These are phyloP conservation scores for Cyberlindnera xylosilytica DNA, from an alignment of 805 yeast genomes.

Conservation along the genomic window DNA sequence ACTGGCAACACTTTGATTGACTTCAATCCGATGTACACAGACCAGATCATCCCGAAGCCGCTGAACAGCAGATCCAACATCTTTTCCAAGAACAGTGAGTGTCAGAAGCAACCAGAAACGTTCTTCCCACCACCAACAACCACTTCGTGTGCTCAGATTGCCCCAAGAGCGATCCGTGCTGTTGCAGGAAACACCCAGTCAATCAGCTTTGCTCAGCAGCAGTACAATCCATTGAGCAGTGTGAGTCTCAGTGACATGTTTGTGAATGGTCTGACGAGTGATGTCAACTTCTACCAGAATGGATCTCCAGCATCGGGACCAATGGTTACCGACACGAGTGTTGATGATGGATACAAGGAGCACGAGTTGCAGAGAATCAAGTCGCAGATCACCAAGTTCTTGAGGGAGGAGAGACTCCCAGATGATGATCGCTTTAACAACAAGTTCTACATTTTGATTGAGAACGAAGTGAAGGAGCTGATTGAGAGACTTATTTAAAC, in stretches of 20 bases:
- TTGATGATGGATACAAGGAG: slow-evolving; percentile 27
- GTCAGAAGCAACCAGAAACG: slow-evolving; percentile 5
- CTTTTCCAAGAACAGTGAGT: slow-evolving; percentile 8
- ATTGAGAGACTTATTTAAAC: slow-evolving; percentile 26
- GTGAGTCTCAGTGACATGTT: slow-evolving; percentile 28
- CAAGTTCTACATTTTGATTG: slow-evolving; percentile 26
- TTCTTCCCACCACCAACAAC: slow-evolving; percentile 18
- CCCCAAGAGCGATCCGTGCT: slow-evolving; percentile 32
- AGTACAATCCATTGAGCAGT: slow-evolving; percentile 19
- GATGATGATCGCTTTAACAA: slow-evolving; percentile 30
- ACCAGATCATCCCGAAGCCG: slow-evolving; percentile 29
- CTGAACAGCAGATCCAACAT: slow-evolving; percentile 16
- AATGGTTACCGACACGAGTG: slow-evolving; percentile 6
- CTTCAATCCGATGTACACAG: slow-evolving; percentile 24
- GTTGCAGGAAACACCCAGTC: slow-evolving; percentile 21
- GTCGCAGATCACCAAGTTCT: slow-evolving; percentile 27
- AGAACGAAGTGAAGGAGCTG: slow-evolving; percentile 27
- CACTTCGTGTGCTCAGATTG: slow-evolving; percentile 31
- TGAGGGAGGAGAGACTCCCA: slow-evolving; percentile 27
- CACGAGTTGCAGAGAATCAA: slow-evolving; percentile 29
- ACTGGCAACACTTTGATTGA: slow-evolving; percentile 16
- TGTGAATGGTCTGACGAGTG: slow-evolving; percentile 26
- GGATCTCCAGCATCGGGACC: not conserved
- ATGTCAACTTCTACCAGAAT: slow-evolving; percentile 13
- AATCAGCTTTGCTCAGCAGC: slow-evolving; percentile 18